phyloP scores from a whole-genome alignment of 306 rosid species.

The Oemleria cerasiformis region DNA sequence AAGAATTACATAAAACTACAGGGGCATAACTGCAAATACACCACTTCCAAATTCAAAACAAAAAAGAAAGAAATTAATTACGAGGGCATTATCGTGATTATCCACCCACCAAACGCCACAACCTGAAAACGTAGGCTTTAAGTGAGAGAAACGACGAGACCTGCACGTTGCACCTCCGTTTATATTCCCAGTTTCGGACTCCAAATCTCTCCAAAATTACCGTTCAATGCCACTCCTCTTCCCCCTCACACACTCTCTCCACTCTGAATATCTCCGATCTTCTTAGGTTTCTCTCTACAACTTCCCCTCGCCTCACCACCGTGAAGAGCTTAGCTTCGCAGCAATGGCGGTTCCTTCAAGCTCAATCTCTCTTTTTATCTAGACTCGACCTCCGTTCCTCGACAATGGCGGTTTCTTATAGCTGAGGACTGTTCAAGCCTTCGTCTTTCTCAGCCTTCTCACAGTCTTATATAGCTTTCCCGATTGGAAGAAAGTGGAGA shows the following conservation, averaged over 20 bases:
- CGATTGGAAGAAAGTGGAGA: not conserved
- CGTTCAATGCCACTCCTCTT: slow-evolving; percentile 47
- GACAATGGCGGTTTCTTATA: slow-evolving; percentile 32
- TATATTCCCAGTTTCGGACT: slow-evolving; percentile 44
- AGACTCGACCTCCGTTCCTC: slow-evolving; percentile 25
- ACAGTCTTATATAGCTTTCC: not conserved
- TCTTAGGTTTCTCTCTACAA: not conserved
- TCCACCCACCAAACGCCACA: slow-evolving; percentile 29
- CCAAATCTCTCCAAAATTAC: slow-evolving; percentile 32
- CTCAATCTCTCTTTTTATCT: slow-evolving; percentile 24
- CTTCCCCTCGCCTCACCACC: not conserved
- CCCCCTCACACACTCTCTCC: slow-evolving; percentile 17
- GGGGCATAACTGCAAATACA: slow-evolving; percentile 27
- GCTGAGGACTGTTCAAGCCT: slow-evolving; percentile 4
- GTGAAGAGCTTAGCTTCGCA: slow-evolving; percentile 1
- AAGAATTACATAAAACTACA: slow-evolving; percentile 7
- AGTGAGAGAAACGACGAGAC: slow-evolving; percentile 42
- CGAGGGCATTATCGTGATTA: slow-evolving; percentile 58
- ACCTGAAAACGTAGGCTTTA: slow-evolving; percentile 46
- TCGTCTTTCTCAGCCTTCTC: slow-evolving; percentile 7
- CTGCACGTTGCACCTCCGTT: slow-evolving; percentile 25
- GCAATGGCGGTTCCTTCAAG: slow-evolving; percentile 17
- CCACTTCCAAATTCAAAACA: slow-evolving; percentile 46
- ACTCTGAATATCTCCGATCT: slow-evolving; percentile 34
- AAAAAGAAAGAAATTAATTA: not conserved